Conservation (phyloP, 257 asterid genomes). For the Nemophila menziesii region DNA sequence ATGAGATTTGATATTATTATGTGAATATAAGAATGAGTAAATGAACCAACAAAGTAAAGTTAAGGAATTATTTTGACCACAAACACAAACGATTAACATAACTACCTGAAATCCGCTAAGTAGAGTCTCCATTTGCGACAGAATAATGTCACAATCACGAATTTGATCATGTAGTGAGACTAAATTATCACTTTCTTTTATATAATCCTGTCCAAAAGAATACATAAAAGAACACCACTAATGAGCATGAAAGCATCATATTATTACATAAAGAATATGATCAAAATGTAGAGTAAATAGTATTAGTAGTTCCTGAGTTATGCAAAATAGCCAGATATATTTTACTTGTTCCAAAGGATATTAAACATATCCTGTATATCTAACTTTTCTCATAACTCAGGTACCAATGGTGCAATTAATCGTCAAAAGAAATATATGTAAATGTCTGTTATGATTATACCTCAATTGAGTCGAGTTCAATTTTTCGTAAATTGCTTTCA, state of each 20-base stretch:
- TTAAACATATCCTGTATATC: too few relatives aligned
- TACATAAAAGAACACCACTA: slow-evolving; percentile 8
- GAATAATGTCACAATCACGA: slow-evolving; percentile 84
- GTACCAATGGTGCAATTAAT: too few relatives aligned
- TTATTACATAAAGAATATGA: not conserved
- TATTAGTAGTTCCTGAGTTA: too few relatives aligned
- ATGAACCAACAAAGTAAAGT: not conserved
- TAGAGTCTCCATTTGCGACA: slow-evolving; percentile 89
- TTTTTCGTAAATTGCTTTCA: slow-evolving; percentile 78
- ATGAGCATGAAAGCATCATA: not conserved
- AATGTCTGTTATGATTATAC: slow-evolving; percentile 26
- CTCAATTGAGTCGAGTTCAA: slow-evolving; percentile 90
- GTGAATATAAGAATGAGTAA: not conserved
- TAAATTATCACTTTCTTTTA: slow-evolving; percentile 93
- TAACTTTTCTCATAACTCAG: too few relatives aligned
- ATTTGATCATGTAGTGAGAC: slow-evolving; percentile 95
- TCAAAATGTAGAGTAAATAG: not conserved
- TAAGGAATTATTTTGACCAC: too few relatives aligned
- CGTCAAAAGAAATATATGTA: not conserved
- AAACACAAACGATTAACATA: too few relatives aligned
- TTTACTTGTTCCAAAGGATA: too few relatives aligned
- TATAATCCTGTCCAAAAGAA: slow-evolving; percentile 60
- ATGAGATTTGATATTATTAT: not conserved
- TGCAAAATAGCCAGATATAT: too few relatives aligned
- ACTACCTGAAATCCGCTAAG: slow-evolving; percentile 94